Evolutionary conservation across 306 rosid species (phyloP), one percentile per base, ranked within the genome.

Genomic region (Clitoria ternatea): DNA sequence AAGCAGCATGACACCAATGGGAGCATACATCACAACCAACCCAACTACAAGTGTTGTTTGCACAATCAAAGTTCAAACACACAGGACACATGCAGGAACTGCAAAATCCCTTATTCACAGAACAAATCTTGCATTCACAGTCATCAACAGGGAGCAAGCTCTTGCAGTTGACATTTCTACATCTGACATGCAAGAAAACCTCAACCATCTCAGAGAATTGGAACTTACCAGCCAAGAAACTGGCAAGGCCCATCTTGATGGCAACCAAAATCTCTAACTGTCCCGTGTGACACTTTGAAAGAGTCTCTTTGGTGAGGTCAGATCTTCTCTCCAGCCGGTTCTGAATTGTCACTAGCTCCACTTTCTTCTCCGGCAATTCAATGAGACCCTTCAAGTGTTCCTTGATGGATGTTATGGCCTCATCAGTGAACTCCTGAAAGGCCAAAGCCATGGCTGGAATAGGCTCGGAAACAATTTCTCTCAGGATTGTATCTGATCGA

Each of bases 1-100:
- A 91, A 23, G 91, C 83, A 53, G 96, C 92, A 65, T 91, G 97
- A 79, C 92, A 88, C 97, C 97, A 91, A 74, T 91, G 97, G 1
- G 84, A 86, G 68, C 97, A 91, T 32, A 88, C 88, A 69, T 91
- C 97, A 66, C 97, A 91, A 7, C 97, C 97, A 40, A 91, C 91
- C 97, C 97, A 91, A 69, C 89, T 88, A 42, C 97, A 91, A 40
- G 97, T 91, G 47, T 91, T 88, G 80, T 4, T 91, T 5, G 97
- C 97, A 75, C 86, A 86, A 54, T 91, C 97, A 44, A 91, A 91
- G 73, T 81, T 91, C 90, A 91, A 75, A 68, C 97, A 91, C 23
- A 91, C 71, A 29, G 96, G 96, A 71, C 97, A 91, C 97, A 86
- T 91, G 53, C 97, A 91, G 27, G 90, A 79, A 42, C 94, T 86